Percentiles rank a stretch among this genome's conserved stretches.
These are phyloP conservation scores for Exophiala dermatitidis DNA, from an alignment of 2,329 filamentous ascomycete genomes.

Conservation along the genomic window DNA sequence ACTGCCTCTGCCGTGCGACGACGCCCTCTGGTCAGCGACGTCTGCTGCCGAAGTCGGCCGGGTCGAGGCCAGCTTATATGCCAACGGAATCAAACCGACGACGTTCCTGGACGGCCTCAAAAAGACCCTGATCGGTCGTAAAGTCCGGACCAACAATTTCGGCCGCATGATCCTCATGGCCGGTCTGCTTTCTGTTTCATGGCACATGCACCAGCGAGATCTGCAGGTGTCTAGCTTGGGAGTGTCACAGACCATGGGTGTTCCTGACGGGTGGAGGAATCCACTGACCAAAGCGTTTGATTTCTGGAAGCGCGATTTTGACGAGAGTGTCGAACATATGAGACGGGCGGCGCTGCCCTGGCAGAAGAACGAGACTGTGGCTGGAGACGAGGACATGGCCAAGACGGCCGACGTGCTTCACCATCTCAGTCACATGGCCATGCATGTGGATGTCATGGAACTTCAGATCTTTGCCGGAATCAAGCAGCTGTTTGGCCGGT, in stretches of 20 bases:
- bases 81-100: slow-evolving; percentile 73
- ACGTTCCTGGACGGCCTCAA: slow-evolving; percentile 89
- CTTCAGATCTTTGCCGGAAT: slow-evolving; percentile 91
- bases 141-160: slow-evolving; percentile 84
- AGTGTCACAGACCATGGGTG: slow-evolving; percentile 59
- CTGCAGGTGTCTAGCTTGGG: slow-evolving; percentile 83
- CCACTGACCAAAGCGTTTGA: slow-evolving; percentile 83
- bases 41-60: slow-evolving; percentile 79
- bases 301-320: slow-evolving; percentile 86
- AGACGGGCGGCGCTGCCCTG: slow-evolving; percentile 23
- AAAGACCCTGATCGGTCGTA: slow-evolving; percentile 74
- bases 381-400: slow-evolving; percentile 62
- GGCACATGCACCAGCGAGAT: slow-evolving; percentile 98
- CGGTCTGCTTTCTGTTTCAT: slow-evolving; percentile 83
- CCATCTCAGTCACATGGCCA: slow-evolving; percentile 92
- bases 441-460: slow-evolving; percentile 92
- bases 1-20: slow-evolving; percentile 83
- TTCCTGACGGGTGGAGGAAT: slow-evolving; percentile 81
- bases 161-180: slow-evolving; percentile 91
- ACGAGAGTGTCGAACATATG: slow-evolving; percentile 56
- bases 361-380: slow-evolving; percentile 18
- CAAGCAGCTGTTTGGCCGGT: slow-evolving; percentile 72
- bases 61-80: slow-evolving; percentile 70
- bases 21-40: slow-evolving; percentile 82
- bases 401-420: slow-evolving; percentile 83